Evolutionary conservation across 176 grass and related monocot species (phyloP).

Genomic region (Oryza glaberrima): DNA sequence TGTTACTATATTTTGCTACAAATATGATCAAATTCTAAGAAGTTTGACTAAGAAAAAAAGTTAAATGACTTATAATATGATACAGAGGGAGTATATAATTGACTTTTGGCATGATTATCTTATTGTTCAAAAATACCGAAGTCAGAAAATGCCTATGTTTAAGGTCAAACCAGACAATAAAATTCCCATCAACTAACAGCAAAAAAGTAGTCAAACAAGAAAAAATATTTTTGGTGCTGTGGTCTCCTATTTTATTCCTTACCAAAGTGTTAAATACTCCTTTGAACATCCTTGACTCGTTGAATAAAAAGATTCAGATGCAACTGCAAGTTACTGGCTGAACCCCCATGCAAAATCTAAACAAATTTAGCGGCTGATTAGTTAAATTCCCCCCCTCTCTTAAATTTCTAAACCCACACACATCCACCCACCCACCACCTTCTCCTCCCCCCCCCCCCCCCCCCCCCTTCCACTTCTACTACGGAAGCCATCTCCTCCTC

Average conservation of each 20-base stretch:
- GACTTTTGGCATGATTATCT: no score
- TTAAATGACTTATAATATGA: no score
- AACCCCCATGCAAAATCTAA: background rate
- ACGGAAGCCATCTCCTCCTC: constrained; percentile 3
- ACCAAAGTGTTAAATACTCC: background rate
- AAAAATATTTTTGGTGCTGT: background rate
- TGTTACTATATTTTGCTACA: no score
- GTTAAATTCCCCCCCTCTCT: background rate
- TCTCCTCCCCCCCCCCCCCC: no score
- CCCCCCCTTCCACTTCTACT: background rate
- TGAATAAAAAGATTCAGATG: constrained; percentile 1
- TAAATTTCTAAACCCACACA: constrained; percentile 25
- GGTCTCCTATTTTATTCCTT: background rate
- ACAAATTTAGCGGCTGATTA: background rate
- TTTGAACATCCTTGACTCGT: constrained; percentile 12
- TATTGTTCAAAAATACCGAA: no score
- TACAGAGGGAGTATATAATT: no score
- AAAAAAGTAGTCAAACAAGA: background rate
- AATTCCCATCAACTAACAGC: background rate
- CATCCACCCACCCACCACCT: background rate
- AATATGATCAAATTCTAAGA: no score
- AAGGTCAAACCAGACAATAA: background rate
- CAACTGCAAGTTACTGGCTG: background rate
- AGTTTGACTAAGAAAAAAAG: no score
- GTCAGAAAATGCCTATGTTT: background rate